Percentiles rank a stretch among this genome's conserved stretches.
phyloP scores from a whole-genome alignment of 2,329 filamentous ascomycete genomes.

The Fusarium buxicola region DNA sequence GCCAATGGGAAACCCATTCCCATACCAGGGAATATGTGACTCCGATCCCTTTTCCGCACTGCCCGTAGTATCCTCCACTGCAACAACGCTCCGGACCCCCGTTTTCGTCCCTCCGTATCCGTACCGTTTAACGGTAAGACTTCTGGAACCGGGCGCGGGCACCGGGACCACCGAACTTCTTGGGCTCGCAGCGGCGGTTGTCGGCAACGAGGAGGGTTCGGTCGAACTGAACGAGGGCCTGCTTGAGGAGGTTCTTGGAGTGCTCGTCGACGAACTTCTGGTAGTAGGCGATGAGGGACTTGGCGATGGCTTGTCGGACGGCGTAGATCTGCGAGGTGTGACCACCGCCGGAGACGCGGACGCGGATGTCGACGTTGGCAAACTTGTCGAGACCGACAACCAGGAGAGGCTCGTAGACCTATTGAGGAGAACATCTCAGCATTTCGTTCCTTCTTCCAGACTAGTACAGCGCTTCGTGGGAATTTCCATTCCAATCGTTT shows the following conservation, averaged over 20 bases:
- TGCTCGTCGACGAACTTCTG: slow-evolving; percentile 99
- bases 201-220: slow-evolving; percentile 98
- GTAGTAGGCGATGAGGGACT: slow-evolving; percentile 85
- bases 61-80: slow-evolving; percentile 43
- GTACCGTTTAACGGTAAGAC: slow-evolving; percentile 88
- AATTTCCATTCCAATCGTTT: slow-evolving; percentile 12
- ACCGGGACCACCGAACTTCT: slow-evolving; percentile 96
- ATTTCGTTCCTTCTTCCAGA: slow-evolving; percentile 20
- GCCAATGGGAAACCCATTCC: slow-evolving; percentile 58
- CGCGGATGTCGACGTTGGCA: slow-evolving; percentile 95
- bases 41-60: slow-evolving; percentile 52
- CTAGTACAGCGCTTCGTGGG: not conserved
- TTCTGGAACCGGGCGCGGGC: slow-evolving; percentile 98
- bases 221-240: slow-evolving; percentile 95
- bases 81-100: slow-evolving; percentile 37
- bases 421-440: slow-evolving; percentile 37
- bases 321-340: slow-evolving; percentile 98
- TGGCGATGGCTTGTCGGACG: slow-evolving; percentile 98
- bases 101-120: slow-evolving; percentile 36
- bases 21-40: slow-evolving; percentile 54
- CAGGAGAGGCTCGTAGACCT: slow-evolving; percentile 98
- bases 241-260: slow-evolving; percentile 99
- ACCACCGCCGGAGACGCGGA: slow-evolving; percentile 96
- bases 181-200: slow-evolving; percentile 98
- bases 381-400: slow-evolving; percentile 98